These are phyloP conservation scores for Penicillium capsulatum DNA, from an alignment of 2,329 filamentous ascomycete genomes.

Conservation along the genomic window DNA sequence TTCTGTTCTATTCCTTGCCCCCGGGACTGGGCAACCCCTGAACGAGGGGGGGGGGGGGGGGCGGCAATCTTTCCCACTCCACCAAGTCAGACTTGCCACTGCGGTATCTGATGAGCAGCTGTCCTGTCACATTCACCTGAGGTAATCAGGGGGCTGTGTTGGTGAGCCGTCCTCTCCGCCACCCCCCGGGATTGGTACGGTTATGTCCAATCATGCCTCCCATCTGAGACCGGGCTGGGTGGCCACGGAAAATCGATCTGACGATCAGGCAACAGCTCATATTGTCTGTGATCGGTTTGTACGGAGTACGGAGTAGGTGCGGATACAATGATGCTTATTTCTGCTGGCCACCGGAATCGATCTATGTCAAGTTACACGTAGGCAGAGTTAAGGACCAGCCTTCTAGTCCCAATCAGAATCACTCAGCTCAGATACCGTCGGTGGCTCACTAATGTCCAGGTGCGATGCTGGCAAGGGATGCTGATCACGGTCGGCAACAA, in stretches of 20 bases:
- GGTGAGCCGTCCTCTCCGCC: not conserved
- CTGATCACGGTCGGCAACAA: constrained; percentile 14
- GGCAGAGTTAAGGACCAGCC: no score
- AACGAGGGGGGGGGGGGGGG: not conserved
- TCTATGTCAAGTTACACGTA: no score
- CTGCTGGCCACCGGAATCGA: not conserved
- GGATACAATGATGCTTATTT: no score
- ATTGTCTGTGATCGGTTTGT: not conserved
- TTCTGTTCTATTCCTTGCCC: no score
- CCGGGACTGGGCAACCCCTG: no score
- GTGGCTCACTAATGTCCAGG: no score
- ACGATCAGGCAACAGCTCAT: constrained; percentile 1
- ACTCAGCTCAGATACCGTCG: not conserved
- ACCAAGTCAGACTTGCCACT: constrained; percentile 6
- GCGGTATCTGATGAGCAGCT: constrained; percentile 7
- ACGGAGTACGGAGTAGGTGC: no score
- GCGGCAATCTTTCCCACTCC: not conserved
- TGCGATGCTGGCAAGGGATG: constrained; percentile 17
- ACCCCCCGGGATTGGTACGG: not conserved
- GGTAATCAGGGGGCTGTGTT: constrained; percentile 12
- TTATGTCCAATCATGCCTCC: constrained; percentile 2
- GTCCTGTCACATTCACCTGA: constrained; percentile 2
- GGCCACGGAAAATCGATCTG: not conserved
- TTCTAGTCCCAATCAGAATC: not conserved
- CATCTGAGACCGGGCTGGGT: not conserved